Evolutionary conservation across 495 filamentous ascomycete species (phyloP), one percentile per base, ranked within the genome.

Genomic region (Xylaria curta): DNA sequence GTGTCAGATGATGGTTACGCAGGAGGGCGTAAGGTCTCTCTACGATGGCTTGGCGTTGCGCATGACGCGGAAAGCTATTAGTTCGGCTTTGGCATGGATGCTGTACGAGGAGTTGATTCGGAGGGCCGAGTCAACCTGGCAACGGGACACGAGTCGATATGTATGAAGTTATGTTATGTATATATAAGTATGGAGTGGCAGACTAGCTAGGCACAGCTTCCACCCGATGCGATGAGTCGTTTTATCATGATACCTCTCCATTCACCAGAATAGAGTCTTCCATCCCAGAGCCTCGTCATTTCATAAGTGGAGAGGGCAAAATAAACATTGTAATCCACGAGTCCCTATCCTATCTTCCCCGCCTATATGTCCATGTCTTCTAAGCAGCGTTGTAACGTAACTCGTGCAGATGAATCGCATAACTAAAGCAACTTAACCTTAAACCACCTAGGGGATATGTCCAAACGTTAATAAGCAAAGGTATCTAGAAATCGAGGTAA

Each of bases 61-160:
- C 66, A 97, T 98, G 85, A 91, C 89, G 44, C 87, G 96, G 73
- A 99, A 99, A 83, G 97, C 95, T 19, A 77, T 97, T 6, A 97
- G 94, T 77, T 92, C 89, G 47, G 97, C 96, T 36, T 85, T 98
- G 72, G 94, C 94, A 9, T 99, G 96, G 96, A 97, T 95, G 24
- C 85, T 97, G 28, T 99, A 99, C 78, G 96, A 99, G 83, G 95
- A 97, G 79, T 80, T 98, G 69, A 90, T 99, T 73, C 82, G 95
- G 46, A 78, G 86, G 68, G 93, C 92, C 17, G 93, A 97, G 83
- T 86, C 79, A 63, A 86, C 85, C 21, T 91, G 90, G 86, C 81
- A 81, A 26, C 76, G 68, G 64, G 79, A 69, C 46, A 64, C 65
- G 33, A 47, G 42, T 49, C 24, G 24, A 5, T 33, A 47, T 49